phyloP scores from a whole-genome alignment of 768 basidiomycete species.

The Tulasnella sp. region DNA sequence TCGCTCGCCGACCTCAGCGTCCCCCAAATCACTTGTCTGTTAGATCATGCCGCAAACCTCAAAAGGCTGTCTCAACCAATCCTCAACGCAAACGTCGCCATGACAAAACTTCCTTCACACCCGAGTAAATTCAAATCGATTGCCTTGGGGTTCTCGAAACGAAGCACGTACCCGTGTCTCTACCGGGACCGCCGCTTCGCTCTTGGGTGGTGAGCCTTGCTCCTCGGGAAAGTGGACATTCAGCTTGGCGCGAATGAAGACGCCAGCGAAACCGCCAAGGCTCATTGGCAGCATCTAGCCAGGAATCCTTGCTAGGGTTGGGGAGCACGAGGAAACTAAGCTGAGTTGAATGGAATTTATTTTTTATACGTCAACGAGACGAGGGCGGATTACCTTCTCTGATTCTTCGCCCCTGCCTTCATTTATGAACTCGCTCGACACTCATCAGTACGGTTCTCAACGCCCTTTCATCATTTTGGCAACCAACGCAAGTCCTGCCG shows the following conservation, averaged over 20 bases:
- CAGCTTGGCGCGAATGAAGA: conserved; percentile 95
- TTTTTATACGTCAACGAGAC: not conserved
- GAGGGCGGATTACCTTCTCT: not conserved
- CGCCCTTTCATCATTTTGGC: conserved; percentile 94
- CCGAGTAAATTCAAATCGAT: conserved; percentile 75
- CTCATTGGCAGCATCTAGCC: conserved; percentile 95
- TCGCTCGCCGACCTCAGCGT: conserved; percentile 81
- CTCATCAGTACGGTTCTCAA: conserved; percentile 93
- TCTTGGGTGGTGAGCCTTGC: conserved; percentile 88
- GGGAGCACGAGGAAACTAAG: conserved; percentile 87
- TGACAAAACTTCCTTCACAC: conserved; percentile 50
- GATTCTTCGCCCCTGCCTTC: not conserved
- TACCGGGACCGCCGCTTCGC: conserved; percentile 67
- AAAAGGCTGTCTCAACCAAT: conserved; percentile 51
- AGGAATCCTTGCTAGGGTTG: conserved; percentile 94
- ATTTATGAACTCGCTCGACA: conserved; percentile 77
- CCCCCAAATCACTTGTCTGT: conserved; percentile 58
- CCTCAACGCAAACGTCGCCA: conserved; percentile 8
- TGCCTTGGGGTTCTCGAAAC: conserved; percentile 86
- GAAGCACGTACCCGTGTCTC: conserved; percentile 90
- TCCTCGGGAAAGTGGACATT: conserved; percentile 83
- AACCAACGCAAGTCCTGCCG: conserved; percentile 92
- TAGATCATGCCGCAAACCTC: conserved; percentile 56
- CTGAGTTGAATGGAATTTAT: conserved; percentile 40
- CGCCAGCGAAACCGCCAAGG: conserved; percentile 71